These are phyloP conservation scores for Bullera alba DNA, from an alignment of 768 basidiomycete genomes.

Conservation along the genomic window DNA sequence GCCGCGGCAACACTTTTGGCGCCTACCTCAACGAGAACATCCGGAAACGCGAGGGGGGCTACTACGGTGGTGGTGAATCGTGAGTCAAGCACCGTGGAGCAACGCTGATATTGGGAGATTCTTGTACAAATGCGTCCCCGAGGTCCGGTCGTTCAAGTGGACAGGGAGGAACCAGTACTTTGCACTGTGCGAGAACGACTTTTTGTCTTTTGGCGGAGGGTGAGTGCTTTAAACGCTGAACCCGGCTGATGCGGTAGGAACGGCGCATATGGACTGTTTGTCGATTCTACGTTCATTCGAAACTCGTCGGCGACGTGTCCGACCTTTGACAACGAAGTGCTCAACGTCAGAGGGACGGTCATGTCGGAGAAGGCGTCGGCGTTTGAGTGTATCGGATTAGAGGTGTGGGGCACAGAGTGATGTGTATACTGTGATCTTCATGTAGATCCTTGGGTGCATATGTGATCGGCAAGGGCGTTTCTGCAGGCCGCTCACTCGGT, in stretches of 20 bases:
- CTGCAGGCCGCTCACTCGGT: no score
- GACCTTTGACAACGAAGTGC: conserved; percentile 77
- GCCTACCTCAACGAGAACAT: conserved; percentile 74
- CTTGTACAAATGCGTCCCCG: conserved; percentile 17
- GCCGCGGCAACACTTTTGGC: conserved; percentile 64
- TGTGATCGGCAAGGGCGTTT: no score
- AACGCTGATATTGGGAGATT: conserved; percentile 16
- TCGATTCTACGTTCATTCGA: conserved; percentile 71
- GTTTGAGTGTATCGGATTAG: conserved; percentile 89
- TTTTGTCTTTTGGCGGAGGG: conserved; percentile 89
- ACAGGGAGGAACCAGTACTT: conserved; percentile 88
- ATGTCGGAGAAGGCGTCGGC: conserved; percentile 52
- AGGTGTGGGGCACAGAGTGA: conserved; percentile 62
- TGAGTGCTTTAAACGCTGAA: conserved; percentile 47
- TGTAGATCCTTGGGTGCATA: no score
- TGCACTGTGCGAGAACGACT: conserved; percentile 70
- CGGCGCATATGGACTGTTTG: conserved; percentile 78
- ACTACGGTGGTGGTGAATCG: conserved; percentile 88
- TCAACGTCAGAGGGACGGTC: conserved; percentile 53
- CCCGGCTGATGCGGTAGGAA: conserved; percentile 36
- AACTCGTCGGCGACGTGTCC: conserved; percentile 79
- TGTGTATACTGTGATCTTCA: no score
- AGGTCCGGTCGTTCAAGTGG: conserved; percentile 40
- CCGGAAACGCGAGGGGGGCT: conserved; percentile 55
- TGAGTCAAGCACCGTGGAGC: conserved; percentile 34